Conservation (phyloP, 2,329 filamentous ascomycete genomes). For the Fonsecaea pedrosoi region DNA sequence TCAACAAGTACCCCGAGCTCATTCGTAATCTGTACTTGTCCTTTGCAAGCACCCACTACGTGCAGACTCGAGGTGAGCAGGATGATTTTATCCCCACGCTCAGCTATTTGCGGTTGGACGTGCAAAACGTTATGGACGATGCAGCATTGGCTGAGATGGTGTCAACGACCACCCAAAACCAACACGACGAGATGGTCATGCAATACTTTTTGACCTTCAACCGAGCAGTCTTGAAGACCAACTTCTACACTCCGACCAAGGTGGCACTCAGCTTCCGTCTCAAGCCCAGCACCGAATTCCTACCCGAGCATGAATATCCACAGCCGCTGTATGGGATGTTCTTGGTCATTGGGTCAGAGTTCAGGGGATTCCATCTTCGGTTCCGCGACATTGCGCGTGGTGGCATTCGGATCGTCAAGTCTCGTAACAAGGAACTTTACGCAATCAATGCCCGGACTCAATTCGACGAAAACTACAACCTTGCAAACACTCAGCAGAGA, state of each 20-base stretch:
- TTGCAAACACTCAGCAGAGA: slow-evolving; percentile 97
- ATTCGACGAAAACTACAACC: slow-evolving; percentile 98
- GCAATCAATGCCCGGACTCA: slow-evolving; percentile 94
- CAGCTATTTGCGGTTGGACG: slow-evolving; percentile 69
- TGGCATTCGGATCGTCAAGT: slow-evolving; percentile 98
- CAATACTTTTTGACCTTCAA: slow-evolving; percentile 96
- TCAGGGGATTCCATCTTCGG: slow-evolving; percentile 93
- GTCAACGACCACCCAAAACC: slow-evolving; percentile 79
- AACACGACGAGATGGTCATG: slow-evolving; percentile 99
- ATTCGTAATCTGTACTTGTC: slow-evolving; percentile 87
- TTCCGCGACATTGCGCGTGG: slow-evolving; percentile 97
- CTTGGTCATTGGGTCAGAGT: slow-evolving; percentile 94
- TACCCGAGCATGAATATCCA: slow-evolving; percentile 90
- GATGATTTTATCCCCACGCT: slow-evolving; percentile 75
- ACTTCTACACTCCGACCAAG: slow-evolving; percentile 97
- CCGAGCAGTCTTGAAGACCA: slow-evolving; percentile 90
- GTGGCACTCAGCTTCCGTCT: slow-evolving; percentile 96
- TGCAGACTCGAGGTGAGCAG: slow-evolving; percentile 67
- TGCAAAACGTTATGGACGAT: slow-evolving; percentile 78
- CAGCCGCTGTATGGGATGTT: slow-evolving; percentile 98
- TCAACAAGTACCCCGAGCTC: slow-evolving; percentile 84
- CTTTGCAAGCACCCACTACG: slow-evolving; percentile 86
- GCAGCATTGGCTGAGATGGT: slow-evolving; percentile 76
- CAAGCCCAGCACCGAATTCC: slow-evolving; percentile 74
- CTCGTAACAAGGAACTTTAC: slow-evolving; percentile 92